Base-by-base conservation (phyloP, 352 stramenopile genomes). In the Aphanomyces astaci region DNA sequence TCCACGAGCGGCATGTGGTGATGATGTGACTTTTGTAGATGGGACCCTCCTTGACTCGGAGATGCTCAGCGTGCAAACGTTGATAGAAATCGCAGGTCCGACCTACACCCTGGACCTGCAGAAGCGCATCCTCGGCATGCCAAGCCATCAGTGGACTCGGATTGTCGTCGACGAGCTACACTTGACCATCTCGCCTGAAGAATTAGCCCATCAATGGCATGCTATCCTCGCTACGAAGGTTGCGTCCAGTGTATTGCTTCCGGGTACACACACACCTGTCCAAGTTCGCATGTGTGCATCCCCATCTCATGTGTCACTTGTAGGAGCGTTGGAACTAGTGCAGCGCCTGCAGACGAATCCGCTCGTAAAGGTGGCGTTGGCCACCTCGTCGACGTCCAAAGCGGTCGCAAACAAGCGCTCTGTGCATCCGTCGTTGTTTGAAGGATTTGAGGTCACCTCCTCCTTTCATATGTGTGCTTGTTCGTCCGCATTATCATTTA, bases 21-120 rank as follows among this genome's bases (percentile, higher is more conserved):
- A n/a, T n/a, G n/a, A n/a, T n/a, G n/a, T n/a, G n/a, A n/a, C n/a
- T n/a, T n/a, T n/a, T n/a, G 33, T 69, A 63, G 85, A 94, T 70
- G 85, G 85, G 57, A 94, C 85, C 40, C 70, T 94, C 49, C 75
- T 94, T 66, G 85, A 94, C 71, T 90, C 83, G 28, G 85, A 94
- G 59, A 76, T 79, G 68, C 77, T 92, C 67, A 91, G 83, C 56
- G 74, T 81, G 55, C 68, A 80, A 13, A 73, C 82, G 25, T 85
- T 91, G 67, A 75, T 81, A 56, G 66, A 80, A 56, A 74, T 86
- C 48, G 72, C 85, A 30, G 85, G 83, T n/a, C 78, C 78, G 54
- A 69, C 77, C 57, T 87, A 87, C 74, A 77, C 79, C 9, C 77
- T 76, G 53, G 64, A 76, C 17, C 78, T 90, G 59, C 84, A 89